Conservation (phyloP, 495 filamentous ascomycete genomes). For the Pseudevernia furfuracea region DNA sequence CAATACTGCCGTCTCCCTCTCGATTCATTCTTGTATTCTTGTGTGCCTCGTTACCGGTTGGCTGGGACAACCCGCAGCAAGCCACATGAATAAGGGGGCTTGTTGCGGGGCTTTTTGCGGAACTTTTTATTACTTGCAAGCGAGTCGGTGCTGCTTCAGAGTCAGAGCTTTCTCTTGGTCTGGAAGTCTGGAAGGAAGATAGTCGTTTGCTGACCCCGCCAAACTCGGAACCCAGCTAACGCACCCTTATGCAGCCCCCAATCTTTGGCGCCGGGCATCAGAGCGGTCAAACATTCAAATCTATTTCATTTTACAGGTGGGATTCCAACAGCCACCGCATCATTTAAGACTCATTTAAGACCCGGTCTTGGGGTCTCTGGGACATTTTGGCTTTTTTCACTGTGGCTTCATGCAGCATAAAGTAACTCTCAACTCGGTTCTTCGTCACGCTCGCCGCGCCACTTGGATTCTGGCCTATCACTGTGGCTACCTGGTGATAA, state of each 20-base stretch:
- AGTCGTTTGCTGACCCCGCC: conserved; percentile 10
- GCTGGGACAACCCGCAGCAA: not conserved
- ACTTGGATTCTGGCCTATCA: not conserved
- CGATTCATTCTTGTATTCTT: too few relatives aligned
- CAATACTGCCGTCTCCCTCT: not conserved
- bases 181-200: not conserved
- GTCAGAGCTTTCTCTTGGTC: not conserved
- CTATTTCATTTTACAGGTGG: not conserved
- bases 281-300: conserved; percentile 4
- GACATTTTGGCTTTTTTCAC: not conserved
- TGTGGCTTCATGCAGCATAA: conserved; percentile 10
- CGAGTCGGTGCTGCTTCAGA: not conserved
- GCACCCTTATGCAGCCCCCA: not conserved
- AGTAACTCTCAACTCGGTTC: conserved; percentile 11
- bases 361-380: conserved; percentile 8
- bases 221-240: not conserved
- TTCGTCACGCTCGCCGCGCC: conserved; percentile 1
- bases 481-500: not conserved
- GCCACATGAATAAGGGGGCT: not conserved
- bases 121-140: not conserved
- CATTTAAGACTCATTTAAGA: conserved; percentile 13
- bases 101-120: not conserved
- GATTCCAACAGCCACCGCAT: conserved; percentile 16
- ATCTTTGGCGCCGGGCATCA: conserved; percentile 10
- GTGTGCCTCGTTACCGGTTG: not conserved